Evolutionary conservation across 208 protist genomes (phyloP), one percentile per base, ranked within the genome.

Genomic region (Leishmania amazonensis): DNA sequence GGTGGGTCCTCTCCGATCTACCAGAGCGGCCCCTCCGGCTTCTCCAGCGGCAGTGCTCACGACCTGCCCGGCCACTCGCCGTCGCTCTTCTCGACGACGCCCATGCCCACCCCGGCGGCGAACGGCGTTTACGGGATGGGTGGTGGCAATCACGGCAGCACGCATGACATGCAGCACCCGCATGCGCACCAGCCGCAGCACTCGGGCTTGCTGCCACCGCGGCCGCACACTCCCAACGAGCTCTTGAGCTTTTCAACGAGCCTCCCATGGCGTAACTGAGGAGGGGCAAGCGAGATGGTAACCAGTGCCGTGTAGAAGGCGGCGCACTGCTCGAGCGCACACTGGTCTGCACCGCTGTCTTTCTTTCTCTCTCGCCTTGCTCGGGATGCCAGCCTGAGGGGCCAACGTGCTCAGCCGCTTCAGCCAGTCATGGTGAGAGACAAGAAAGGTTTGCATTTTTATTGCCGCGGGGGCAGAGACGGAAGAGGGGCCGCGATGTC

Each of bases 81-180:
- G 0, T 81, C 81, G 40, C 76, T 77, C 19, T 85, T 85, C 77
- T 85, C 82, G 35, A 85, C 82, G 8, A 85, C 82, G 35, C 72
- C 80, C 40, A 74, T 81, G 76, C 62, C 80, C 45, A 38, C 62
- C 21, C 64, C 76, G 2, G 64, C 47, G 0, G 57, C 58, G 31
- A 76, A 57, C 76, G 45, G 76, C 19, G 45, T 83, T 45, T 88
- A 83, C 49, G 78, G 75, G 21, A 51, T 88, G 64, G 40, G 60
- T 76, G 81, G 65, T 24, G 75, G 75, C 57, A 35, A 31, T 11
- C 58, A 60, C 73, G 42, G 78, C 38, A 80, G 40, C 51, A 17
- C 60, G 17, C 28, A 58, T 21, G 76, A 80, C 58, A 49, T 72
- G 8, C 76, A 49, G 40, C 64, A 78, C 9, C 73, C 64, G 19